Conservation (phyloP, 495 filamentous ascomycete genomes). For the Aspergillus bridgeri region DNA sequence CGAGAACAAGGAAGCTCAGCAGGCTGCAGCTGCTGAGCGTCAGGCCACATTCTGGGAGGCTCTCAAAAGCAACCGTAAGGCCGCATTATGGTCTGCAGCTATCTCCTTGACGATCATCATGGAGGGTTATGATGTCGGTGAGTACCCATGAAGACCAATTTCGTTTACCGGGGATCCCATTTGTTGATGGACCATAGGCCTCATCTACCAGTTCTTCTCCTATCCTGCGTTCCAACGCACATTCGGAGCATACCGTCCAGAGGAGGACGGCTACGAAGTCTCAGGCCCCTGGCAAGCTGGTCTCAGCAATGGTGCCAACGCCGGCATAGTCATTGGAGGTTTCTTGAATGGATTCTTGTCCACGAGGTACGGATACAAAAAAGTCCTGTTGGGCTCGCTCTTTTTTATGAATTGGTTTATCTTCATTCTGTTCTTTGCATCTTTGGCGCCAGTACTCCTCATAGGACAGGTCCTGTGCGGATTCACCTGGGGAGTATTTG, state of each 20-base stretch:
- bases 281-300: conserved; percentile 36
- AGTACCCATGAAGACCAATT: neutral
- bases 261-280: conserved; percentile 24
- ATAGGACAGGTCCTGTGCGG: conserved; percentile 45
- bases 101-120: conserved; percentile 47
- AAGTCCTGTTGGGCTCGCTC: conserved; percentile 41
- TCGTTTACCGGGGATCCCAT: neutral
- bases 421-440: conserved; percentile 53
- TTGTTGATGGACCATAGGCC: conserved; percentile 6
- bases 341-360: conserved; percentile 44
- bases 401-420: conserved; percentile 44
- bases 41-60: conserved; percentile 28
- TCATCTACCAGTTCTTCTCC: conserved; percentile 41
- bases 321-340: conserved; percentile 34
- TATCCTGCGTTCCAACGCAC: conserved; percentile 35
- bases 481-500: conserved; percentile 51
- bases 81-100: conserved; percentile 45
- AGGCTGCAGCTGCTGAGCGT: conserved; percentile 33
- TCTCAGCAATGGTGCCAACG: conserved; percentile 32
- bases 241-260: conserved; percentile 31
- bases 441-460: conserved; percentile 37
- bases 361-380: conserved; percentile 44
- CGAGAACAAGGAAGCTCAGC: conserved; percentile 29
- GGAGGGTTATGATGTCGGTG: conserved; percentile 49
- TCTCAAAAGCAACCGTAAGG: conserved; percentile 44